Evolutionary conservation across 2,329 filamentous ascomycete species (phyloP), one percentile per base, ranked within the genome.

Genomic region (Xylariaceae sp.): DNA sequence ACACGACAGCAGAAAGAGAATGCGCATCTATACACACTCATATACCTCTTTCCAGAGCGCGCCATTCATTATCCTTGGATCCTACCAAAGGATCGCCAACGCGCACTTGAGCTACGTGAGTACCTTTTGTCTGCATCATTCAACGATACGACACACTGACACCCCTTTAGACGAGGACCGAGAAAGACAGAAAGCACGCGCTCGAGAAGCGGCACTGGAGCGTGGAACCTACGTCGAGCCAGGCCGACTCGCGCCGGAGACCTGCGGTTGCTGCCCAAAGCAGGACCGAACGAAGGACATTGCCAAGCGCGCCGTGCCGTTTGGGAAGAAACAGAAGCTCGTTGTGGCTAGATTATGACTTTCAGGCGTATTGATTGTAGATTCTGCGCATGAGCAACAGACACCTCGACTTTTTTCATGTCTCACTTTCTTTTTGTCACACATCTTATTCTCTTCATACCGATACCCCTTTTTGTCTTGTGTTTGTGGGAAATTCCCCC

Each of bases 21-120:
- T 38, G 65, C 57, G 32, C 44, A 53, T 6, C 47, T 54, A 36
- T 65, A 57, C 49, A 55, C 57, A n/a, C 63, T 70, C 12, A 42
- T 64, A 6, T 60, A 63, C 47, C 66, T 75, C n/a, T 77, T 72
- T 48, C 75, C 75, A 2, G 74, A 77, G 49, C 67, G 72, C 19
- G 74, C 74, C 6, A 63, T 76, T 35, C 62, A 67, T 33, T 77
- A 77, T 56, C 45, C 60, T 5, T 77, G 75, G 75, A 71, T 77
- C 12, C 63, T 69, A 7, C 46, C 61, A 2, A 66, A 71, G 42
- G 55, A 71, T 44, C 72, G 72, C 56, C 51, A 58, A 40, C 63
- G 67, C 35, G 68, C 71, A 7, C 62, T 63, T 47, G 62, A 70
- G 47, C 67, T 72, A 58, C 67, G 74, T 75, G 62, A 62, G 73